phyloP scores from a whole-genome alignment of 352 stramenopile genomes.

The Elongisporangium undulatum region DNA sequence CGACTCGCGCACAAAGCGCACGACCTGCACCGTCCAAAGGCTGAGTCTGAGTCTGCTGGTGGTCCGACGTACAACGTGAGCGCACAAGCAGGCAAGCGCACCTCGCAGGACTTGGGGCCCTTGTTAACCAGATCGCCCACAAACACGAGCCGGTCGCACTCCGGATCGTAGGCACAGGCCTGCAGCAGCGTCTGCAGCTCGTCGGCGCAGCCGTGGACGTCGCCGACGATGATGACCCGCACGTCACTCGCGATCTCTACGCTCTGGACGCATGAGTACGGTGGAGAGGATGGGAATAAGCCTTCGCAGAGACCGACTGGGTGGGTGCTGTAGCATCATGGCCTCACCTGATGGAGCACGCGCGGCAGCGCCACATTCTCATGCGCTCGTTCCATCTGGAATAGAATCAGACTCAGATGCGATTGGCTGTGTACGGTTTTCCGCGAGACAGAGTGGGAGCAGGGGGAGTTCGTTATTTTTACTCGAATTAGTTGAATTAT shows the following conservation, averaged over 20 bases:
- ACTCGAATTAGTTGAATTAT: background rate
- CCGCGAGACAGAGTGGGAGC: too few relatives aligned
- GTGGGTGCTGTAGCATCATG: background rate
- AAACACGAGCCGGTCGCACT: conserved; percentile 71
- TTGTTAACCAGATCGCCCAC: conserved; percentile 94
- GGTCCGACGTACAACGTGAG: background rate
- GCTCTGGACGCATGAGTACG: conserved; percentile 6
- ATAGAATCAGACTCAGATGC: background rate
- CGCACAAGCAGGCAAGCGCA: conserved; percentile 3
- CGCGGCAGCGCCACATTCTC: conserved; percentile 42
- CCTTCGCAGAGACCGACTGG: background rate
- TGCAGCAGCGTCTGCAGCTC: conserved; percentile 72
- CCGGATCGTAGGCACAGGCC: conserved; percentile 38
- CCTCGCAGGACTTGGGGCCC: conserved; percentile 74
- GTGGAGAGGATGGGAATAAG: background rate
- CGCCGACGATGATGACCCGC: conserved; percentile 83
- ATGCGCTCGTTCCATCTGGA: conserved; percentile 23
- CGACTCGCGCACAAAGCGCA: conserved; percentile 66
- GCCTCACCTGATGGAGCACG: conserved; percentile 32
- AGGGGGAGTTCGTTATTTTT: background rate
- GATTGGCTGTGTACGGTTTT: background rate
- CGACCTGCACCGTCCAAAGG: conserved; percentile 21
- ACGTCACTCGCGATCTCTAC: conserved; percentile 18
- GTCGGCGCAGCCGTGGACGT: conserved; percentile 90
- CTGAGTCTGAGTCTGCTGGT: background rate